These are phyloP conservation scores for Eucalyptus pauciflora DNA, from an alignment of 345 rosid genomes.

Conservation along the genomic window DNA sequence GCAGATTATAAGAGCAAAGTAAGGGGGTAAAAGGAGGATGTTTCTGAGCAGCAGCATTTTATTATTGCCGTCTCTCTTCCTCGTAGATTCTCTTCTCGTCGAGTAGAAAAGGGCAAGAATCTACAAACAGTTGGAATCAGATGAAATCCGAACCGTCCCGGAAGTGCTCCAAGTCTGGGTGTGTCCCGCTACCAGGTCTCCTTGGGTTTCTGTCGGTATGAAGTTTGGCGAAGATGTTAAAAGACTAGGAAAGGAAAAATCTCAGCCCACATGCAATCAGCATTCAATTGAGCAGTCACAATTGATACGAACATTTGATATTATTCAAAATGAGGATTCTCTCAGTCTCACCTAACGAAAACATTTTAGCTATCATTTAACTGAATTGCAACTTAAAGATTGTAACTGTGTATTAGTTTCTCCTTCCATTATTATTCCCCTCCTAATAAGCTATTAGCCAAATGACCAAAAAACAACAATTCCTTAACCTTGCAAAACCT, in stretches of 20 bases:
- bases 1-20: neutral
- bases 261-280: neutral
- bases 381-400: neutral
- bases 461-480: neutral
- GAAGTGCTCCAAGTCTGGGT: conserved; percentile 72
- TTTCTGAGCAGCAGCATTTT: neutral
- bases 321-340: neutral
- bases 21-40: neutral
- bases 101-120: neutral
- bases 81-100: neutral
- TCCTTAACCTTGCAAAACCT: neutral
- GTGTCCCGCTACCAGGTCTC: conserved; percentile 36
- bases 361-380: neutral
- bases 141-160: conserved; percentile 49
- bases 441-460: neutral
- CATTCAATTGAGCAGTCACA: neutral
- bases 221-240: neutral
- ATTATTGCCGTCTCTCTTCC: neutral
- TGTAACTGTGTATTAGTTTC: neutral
- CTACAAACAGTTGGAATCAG: neutral
- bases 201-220: conserved; percentile 29
- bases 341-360: neutral
- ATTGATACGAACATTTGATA: neutral
- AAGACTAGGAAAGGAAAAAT: neutral
- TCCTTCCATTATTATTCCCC: neutral